Evolutionary conservation across 345 rosid genomes (phyloP), one percentile per base, ranked within the genome.

Genomic region (Salix purpurea): DNA sequence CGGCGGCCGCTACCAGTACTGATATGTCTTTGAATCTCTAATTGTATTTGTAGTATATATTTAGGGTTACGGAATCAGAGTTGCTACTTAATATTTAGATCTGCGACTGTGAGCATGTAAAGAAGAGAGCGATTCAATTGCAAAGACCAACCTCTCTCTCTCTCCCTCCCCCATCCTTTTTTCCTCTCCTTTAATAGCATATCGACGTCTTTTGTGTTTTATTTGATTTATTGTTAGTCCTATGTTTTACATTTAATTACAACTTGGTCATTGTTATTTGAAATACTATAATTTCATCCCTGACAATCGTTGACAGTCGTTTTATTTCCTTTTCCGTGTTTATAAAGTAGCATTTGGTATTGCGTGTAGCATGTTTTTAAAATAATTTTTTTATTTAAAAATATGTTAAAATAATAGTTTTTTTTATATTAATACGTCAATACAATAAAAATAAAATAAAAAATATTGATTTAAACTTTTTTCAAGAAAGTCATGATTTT

Each of bases 101-200:
- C 24, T n/a, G 62, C 10, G 16, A 76, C 19, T 76, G 4, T 11
- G 23, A 69, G 66, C n/a, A 67, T 65, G 12, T 13, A n/a, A 5
- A 46, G 73, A 67, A 75, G 39, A 68, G 75, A 76, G 64, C 84
- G 76, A 78, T 78, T 83, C 86, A 70, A 75, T 62, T 3, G 84
- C 84, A 65, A 24, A n/a, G 34, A 37, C 23, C 37, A 34, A 34
- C 6, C 6, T 34, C 37, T 5, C 73, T 1, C 19, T 21, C 70
- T 39, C 42, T 18, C 56, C 4, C 36, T 37, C 44, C 24, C 6
- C 4, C 21, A 54, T 26, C 18, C 66, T 36, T 65, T 50, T 50
- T 15, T 54, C 6, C 50, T 69, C 11, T 39, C 7, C 39, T 5
- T 39, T 10, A 7, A 37, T 67, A 37, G 37, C 37, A 37, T 67